Conservation (phyloP, 2,329 filamentous ascomycete genomes). For the Botrytis deweyae region DNA sequence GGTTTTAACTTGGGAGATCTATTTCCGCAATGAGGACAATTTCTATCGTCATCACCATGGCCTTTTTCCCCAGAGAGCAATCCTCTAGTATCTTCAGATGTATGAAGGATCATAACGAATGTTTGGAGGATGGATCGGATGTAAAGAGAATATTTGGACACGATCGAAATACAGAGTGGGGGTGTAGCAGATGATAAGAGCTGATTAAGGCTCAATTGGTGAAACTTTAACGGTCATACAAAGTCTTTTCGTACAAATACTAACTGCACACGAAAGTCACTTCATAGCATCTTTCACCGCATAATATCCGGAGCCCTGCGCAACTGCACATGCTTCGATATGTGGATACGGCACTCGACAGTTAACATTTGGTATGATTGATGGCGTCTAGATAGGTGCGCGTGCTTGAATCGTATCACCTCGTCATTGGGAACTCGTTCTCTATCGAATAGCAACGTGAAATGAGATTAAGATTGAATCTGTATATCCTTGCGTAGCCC, state of each 20-base stretch:
- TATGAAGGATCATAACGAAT: neutral
- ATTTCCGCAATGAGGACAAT: constrained; percentile 6
- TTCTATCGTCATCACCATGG: neutral
- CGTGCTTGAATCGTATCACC: neutral
- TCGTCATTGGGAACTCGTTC: neutral
- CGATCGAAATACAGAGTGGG: neutral
- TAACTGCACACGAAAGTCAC: neutral
- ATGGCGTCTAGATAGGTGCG: neutral
- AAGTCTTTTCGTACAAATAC: neutral
- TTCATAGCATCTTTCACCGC: neutral
- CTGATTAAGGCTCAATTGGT: neutral
- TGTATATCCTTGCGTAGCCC: neutral
- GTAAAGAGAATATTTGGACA: neutral
- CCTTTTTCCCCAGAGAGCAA: neutral
- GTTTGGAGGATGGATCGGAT: neutral
- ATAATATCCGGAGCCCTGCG: neutral
- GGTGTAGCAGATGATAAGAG: constrained; percentile 4
- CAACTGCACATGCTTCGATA: neutral
- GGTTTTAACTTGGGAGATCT: neutral
- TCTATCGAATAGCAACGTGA: neutral
- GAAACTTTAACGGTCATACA: constrained; percentile 1
- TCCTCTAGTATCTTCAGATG: neutral
- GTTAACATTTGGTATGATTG: neutral
- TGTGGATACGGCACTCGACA: neutral
- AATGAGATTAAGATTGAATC: neutral